Evolutionary conservation across 306 rosid species (phyloP).

Genomic region (Sesbania bispinosa): DNA sequence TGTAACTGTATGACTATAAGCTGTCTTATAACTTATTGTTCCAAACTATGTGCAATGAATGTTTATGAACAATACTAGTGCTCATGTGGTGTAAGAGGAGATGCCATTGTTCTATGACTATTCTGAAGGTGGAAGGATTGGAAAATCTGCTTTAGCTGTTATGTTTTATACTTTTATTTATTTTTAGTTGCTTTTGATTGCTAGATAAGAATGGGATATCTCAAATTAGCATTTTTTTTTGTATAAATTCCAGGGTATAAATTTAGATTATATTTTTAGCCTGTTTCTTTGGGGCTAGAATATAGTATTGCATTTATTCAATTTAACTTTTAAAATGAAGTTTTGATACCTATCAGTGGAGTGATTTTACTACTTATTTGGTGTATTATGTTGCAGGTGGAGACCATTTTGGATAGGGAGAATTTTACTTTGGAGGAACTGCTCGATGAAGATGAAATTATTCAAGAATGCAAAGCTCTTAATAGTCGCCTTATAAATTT

Average conservation of each 20-base stretch:
- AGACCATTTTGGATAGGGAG: constrained; percentile 93
- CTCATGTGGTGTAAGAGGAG: neutral
- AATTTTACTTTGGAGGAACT: constrained; percentile 87
- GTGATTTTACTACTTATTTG: constrained; percentile 2
- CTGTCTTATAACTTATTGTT: neutral
- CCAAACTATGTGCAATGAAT: neutral
- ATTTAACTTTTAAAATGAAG: constrained; percentile 1
- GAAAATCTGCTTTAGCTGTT: neutral
- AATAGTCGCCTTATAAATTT: constrained; percentile 94
- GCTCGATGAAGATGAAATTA: constrained; percentile 96
- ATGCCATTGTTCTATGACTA: neutral
- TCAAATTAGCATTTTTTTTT: neutral
- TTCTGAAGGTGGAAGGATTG: neutral
- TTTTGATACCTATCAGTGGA: neutral
- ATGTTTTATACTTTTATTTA: neutral
- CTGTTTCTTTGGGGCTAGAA: neutral
- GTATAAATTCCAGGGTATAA: neutral
- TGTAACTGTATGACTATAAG: neutral
- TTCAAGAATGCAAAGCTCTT: constrained; percentile 98
- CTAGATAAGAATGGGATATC: neutral
- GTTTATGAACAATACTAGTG: neutral
- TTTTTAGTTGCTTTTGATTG: neutral
- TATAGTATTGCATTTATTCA: neutral
- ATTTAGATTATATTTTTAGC: neutral
- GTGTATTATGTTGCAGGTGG: constrained; percentile 66